Conservation (phyloP, 1,139 yeast species). For the Lodderomyces orthopsilosis region DNA sequence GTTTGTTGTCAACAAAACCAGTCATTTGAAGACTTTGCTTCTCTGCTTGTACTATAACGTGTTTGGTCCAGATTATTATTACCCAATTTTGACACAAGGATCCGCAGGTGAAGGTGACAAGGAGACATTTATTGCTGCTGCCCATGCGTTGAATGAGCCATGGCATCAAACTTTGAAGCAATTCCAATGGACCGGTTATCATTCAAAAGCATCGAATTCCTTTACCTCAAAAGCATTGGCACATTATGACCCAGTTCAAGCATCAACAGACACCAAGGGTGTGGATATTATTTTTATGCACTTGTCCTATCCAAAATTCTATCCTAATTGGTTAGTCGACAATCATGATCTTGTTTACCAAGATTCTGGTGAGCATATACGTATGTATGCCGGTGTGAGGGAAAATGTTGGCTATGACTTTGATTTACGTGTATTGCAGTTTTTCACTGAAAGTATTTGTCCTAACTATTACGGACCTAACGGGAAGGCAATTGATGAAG, state of each 20-base stretch:
- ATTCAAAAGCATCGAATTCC: slow-evolving; percentile 28
- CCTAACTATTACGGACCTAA: slow-evolving; percentile 30
- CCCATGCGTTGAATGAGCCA: slow-evolving; percentile 46
- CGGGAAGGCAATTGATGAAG: slow-evolving; percentile 31
- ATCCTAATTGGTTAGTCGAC: slow-evolving; percentile 48
- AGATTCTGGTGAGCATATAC: slow-evolving; percentile 36
- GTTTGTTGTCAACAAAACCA: slow-evolving; percentile 52
- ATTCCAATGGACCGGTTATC: slow-evolving; percentile 54
- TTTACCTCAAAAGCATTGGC: slow-evolving; percentile 58
- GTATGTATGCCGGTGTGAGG: slow-evolving; percentile 45
- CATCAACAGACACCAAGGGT: slow-evolving; percentile 13
- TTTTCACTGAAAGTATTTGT: slow-evolving; percentile 41
- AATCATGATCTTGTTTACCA: slow-evolving; percentile 44
- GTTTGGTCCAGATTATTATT: slow-evolving; percentile 58
- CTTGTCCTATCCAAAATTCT: slow-evolving; percentile 63
- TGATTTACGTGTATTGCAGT: slow-evolving; percentile 42
- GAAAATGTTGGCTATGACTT: slow-evolving; percentile 50
- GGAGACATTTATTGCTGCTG: slow-evolving; percentile 67
- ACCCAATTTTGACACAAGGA: slow-evolving; percentile 63
- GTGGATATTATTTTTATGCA: slow-evolving; percentile 49
- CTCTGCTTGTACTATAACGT: slow-evolving; percentile 58
- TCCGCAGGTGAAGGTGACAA: slow-evolving; percentile 74
- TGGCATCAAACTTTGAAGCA: slow-evolving; percentile 54
- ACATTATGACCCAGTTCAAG: slow-evolving; percentile 53
- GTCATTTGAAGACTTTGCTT: slow-evolving; percentile 49